phyloP scores from a whole-genome alignment of 495 filamentous ascomycete species.

The Copromyces sp. region DNA sequence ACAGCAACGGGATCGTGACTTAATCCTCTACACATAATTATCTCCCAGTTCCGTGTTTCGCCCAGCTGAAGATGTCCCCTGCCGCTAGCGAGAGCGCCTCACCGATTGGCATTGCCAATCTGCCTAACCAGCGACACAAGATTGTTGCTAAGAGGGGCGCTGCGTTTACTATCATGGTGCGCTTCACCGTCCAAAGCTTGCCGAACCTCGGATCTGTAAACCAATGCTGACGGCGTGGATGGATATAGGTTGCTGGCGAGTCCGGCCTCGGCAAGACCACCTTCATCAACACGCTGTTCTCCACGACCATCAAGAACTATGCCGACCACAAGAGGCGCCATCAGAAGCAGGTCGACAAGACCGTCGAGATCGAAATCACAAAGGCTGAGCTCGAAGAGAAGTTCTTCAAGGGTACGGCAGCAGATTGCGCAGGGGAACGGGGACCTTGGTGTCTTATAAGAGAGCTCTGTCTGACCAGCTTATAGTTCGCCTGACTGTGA shows the following conservation, averaged over 20 bases:
- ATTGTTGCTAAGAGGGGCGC: conserved; percentile 99
- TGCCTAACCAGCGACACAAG: conserved; percentile 98
- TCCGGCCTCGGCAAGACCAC: conserved; percentile 98
- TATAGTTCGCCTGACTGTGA: conserved; percentile 91
- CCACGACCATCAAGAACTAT: conserved; percentile 99
- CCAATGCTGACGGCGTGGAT: conserved; percentile 22
- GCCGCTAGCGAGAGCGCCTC: conserved; percentile 73
- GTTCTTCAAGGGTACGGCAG: conserved; percentile 89
- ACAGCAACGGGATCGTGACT: conserved; percentile 7
- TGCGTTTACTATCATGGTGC: conserved; percentile 98
- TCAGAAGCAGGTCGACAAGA: conserved; percentile 98
- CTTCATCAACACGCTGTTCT: conserved; percentile 99
- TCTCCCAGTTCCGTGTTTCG: conserved; percentile 4
- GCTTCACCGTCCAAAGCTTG: conserved; percentile 2
- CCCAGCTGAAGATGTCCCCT: conserved; percentile 52
- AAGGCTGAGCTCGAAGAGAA: conserved; percentile 99
- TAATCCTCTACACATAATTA: conserved; percentile 4
- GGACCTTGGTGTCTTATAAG: neutral
- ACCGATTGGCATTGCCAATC: conserved; percentile 99
- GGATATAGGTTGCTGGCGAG: conserved; percentile 84
- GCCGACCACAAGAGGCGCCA: conserved; percentile 97
- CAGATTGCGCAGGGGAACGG: conserved; percentile 3
- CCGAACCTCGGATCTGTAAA: neutral
- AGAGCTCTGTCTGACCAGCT: conserved; percentile 9
- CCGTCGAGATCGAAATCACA: conserved; percentile 98